phyloP scores from a whole-genome alignment of 768 basidiomycete species.

The Podaxis mareebaensis region DNA sequence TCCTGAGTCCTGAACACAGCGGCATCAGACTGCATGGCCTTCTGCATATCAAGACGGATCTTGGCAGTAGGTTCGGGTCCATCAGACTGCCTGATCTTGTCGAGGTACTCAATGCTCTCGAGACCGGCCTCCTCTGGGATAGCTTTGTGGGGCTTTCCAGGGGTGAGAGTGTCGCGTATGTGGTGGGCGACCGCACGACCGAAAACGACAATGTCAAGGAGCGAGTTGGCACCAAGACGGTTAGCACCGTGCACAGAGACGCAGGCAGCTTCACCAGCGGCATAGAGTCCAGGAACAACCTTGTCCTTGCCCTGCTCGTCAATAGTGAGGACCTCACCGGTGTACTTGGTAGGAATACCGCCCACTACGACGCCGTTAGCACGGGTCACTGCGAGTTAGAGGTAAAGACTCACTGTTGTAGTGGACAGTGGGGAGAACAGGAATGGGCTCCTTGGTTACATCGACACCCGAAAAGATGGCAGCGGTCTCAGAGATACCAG shows the following conservation, averaged over 20 bases:
- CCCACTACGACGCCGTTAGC: slow-evolving; percentile 64
- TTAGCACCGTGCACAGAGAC: slow-evolving; percentile 99
- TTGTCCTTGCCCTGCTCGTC: slow-evolving; percentile 91
- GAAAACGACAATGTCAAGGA: slow-evolving; percentile 98
- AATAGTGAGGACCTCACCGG: slow-evolving; percentile 91
- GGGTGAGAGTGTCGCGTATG: slow-evolving; percentile 87
- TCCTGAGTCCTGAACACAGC: slow-evolving; percentile 96
- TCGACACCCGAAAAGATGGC: slow-evolving; percentile 99
- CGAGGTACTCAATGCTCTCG: slow-evolving; percentile 81
- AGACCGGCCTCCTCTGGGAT: slow-evolving; percentile 88
- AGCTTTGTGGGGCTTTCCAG: slow-evolving; percentile 87
- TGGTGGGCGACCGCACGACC: slow-evolving; percentile 99
- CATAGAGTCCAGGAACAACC: slow-evolving; percentile 94
- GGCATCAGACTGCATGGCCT: slow-evolving; percentile 97
- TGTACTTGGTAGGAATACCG: slow-evolving; percentile 98
- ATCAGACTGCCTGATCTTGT: slow-evolving; percentile 77
- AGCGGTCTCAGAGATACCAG: slow-evolving; percentile 99
- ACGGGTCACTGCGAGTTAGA: background rate
- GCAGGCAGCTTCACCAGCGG: slow-evolving; percentile 98
- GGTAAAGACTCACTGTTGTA: slow-evolving; percentile 81
- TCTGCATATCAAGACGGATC: slow-evolving; percentile 95
- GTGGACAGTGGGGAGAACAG: slow-evolving; percentile 96
- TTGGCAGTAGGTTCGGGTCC: slow-evolving; percentile 87
- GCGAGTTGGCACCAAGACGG: slow-evolving; percentile 98
- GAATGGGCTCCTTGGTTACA: slow-evolving; percentile 99